A percentile compares a stretch with the other conserved stretches of the same genome.
Conservation (phyloP, 2,329 filamentous ascomycete genomes). For the Scorias spongiosa region DNA sequence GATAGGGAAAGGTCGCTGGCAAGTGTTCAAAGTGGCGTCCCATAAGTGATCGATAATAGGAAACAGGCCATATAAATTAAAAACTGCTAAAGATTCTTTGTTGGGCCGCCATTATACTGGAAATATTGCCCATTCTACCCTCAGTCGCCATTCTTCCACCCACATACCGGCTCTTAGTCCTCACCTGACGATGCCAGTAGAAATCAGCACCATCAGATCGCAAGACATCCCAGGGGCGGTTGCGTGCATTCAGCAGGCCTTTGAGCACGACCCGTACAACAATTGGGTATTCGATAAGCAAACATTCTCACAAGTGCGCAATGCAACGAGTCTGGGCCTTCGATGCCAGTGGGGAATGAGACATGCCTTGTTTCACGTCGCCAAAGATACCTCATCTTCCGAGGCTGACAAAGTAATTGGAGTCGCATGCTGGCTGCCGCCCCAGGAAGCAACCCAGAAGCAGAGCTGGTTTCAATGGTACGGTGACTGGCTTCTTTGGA, state of each 20-base stretch:
- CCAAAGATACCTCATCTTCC: slow-evolving; percentile 36
- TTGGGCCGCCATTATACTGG: too few species aligned
- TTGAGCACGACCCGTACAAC: slow-evolving; percentile 18
- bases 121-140: too few species aligned
- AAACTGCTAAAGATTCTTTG: too few species aligned
- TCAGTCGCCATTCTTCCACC: too few species aligned
- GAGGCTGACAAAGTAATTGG: slow-evolving; percentile 42
- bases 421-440: slow-evolving; percentile 57
- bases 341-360: slow-evolving; percentile 57
- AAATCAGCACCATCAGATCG: slow-evolving; percentile 40
- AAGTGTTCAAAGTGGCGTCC: too few species aligned
- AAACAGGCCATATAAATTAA: too few species aligned
- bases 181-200: slow-evolving; percentile 26
- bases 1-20: too few species aligned
- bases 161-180: too few species aligned
- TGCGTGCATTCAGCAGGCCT: slow-evolving; percentile 50
- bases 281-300: slow-evolving; percentile 23
- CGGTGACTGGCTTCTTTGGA: slow-evolving; percentile 45
- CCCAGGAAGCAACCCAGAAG: slow-evolving; percentile 29
- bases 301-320: slow-evolving; percentile 40
- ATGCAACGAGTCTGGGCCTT: slow-evolving; percentile 46
- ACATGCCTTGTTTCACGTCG: slow-evolving; percentile 54
- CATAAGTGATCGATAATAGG: too few species aligned
- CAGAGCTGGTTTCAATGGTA: slow-evolving; percentile 47
- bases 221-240: slow-evolving; percentile 49